phyloP scores from a whole-genome alignment of 176 grass and related monocot genomes.

The Saccharum officinarum region DNA sequence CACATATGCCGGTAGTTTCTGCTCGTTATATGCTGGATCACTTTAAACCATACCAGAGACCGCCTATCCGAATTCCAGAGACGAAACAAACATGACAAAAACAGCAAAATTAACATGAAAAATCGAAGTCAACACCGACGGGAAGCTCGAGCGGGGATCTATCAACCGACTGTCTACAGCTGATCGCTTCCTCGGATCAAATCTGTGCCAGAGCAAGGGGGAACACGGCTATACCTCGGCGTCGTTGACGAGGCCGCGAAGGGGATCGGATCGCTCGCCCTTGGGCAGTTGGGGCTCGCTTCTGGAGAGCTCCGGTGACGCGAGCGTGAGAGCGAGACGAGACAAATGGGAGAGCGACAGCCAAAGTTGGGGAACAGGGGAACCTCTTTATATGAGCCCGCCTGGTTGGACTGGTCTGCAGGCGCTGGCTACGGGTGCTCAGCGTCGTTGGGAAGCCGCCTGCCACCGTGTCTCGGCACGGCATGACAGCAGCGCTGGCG shows the following conservation, averaged over 20 bases:
- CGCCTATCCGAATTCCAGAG: neutral
- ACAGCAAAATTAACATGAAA: neutral
- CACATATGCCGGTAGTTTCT: neutral
- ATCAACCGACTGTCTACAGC: neutral
- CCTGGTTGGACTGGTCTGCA: slow-evolving; percentile 28
- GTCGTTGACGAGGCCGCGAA: neutral
- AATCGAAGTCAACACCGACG: neutral
- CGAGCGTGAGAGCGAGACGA: slow-evolving; percentile 38
- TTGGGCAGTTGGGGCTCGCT: neutral
- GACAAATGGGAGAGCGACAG: slow-evolving; percentile 31
- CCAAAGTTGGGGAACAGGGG: neutral
- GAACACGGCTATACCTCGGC: slow-evolving; percentile 17
- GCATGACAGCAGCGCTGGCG: slow-evolving; percentile 17
- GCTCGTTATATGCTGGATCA: neutral
- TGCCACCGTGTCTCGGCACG: slow-evolving; percentile 14
- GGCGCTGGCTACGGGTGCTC: neutral
- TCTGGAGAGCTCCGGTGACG: slow-evolving; percentile 37
- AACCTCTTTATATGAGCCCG: slow-evolving; percentile 35
- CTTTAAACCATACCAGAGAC: neutral
- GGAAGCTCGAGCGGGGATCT: neutral
- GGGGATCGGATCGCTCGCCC: slow-evolving; percentile 25
- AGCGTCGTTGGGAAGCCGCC: slow-evolving; percentile 12
- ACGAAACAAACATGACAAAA: neutral
- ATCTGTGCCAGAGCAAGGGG: neutral
- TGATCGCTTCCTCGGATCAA: neutral